Evolutionary conservation across 371 early-diverging fungal species (phyloP), one percentile per base, ranked within the genome.

Genomic region (Syncephalis fuscata): DNA sequence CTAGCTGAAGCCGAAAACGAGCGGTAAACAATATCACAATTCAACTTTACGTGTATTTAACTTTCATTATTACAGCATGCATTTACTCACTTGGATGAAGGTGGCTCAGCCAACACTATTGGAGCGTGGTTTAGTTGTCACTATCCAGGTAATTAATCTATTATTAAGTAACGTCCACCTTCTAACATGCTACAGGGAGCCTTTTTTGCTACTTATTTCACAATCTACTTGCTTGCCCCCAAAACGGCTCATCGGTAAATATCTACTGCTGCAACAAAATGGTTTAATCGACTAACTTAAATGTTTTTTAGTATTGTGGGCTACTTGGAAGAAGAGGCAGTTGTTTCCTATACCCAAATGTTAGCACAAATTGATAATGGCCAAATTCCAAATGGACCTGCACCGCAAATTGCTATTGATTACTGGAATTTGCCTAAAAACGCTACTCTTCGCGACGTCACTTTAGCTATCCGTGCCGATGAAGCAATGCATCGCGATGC

Each of bases 401-500:
- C 83, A 0, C 84, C 83, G 14, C 54, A 75, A 39, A 76, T 94
- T 39, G 95, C 96, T 19, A 79, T 72, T 40, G 81, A 85, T 32
- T 98, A 98, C 58, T 98, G 92, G 85, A 78, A 88, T 39, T 64
- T 98, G 25, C 71, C 71, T 11, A 71, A 82, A 0, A 56, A 71
- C 14, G 91, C 98, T 1, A 83, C 80, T 2, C 57, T 98, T 39
- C 71, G 85, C 15, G 96, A 98, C 48, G 86, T 94, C 7, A 88
- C 92, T n/a, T 59, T 86, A 17, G 93, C 92, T 22, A 80, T 98
- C 9, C 71, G 98, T n/a, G 82, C 92, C 3, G 98, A 98, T 55
- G 98, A 98, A 60, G 88, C 84, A 3, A 65, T 81, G n/a, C 98
- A 97, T 56, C 73, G 93, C 51, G 92, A 95, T 50, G 80, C 88